Percentiles rank a stretch among this genome's conserved stretches.
Evolutionary conservation across 495 filamentous ascomycete species (phyloP).

Genomic region (Talaromyces nanjingensis): DNA sequence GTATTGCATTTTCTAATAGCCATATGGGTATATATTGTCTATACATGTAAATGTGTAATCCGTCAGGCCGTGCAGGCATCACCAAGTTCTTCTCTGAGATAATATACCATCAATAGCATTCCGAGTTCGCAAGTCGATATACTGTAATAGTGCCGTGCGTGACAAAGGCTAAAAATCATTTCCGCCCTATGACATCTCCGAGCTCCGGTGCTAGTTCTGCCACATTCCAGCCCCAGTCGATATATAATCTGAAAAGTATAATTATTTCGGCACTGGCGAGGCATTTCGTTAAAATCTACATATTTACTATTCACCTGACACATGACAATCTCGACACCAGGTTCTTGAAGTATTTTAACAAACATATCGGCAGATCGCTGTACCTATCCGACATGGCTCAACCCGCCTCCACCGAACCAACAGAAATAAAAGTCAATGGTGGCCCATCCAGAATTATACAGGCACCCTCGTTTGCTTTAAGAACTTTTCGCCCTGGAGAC

Average conservation of each 20-base stretch:
- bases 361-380: neutral
- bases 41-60: neutral
- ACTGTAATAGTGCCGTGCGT: neutral
- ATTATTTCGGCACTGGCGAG: neutral
- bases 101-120: no score
- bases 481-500: constrained; percentile 20
- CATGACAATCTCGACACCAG: neutral
- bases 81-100: no score
- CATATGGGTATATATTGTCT: no score
- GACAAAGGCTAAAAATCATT: neutral
- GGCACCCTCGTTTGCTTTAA: neutral
- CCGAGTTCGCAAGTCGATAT: neutral
- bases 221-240: neutral
- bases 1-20: no score
- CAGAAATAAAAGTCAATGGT: neutral
- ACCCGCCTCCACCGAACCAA: neutral
- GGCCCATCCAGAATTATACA: neutral
- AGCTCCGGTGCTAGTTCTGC: neutral
- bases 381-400: neutral
- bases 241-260: neutral
- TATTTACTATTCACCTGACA: neutral
- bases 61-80: neutral
- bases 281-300: neutral
- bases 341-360: neutral
- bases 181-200: neutral